These are phyloP conservation scores for Podospora comata DNA, from an alignment of 495 filamentous ascomycete genomes.

Conservation along the genomic window DNA sequence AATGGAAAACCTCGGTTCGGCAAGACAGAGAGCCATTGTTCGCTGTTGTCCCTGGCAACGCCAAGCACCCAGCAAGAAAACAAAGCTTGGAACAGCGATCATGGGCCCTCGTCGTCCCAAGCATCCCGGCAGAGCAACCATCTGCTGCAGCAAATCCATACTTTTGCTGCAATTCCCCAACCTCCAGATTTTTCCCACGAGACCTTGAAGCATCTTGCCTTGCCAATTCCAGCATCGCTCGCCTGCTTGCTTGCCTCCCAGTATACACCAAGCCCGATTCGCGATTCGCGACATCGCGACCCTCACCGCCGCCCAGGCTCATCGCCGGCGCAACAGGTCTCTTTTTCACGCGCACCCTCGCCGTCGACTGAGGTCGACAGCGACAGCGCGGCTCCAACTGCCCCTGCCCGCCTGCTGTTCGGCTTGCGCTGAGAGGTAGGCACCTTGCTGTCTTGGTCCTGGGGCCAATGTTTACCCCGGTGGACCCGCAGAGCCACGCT, in stretches of 20 bases:
- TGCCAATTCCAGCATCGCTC: neutral
- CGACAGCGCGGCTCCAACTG: conserved; percentile 32
- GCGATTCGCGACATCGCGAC: conserved; percentile 6
- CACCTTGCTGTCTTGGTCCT: conserved; percentile 10
- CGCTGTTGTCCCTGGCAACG: conserved; percentile 21
- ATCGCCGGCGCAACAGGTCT: neutral
- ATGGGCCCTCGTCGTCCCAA: conserved; percentile 10
- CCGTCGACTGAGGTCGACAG: conserved; percentile 41
- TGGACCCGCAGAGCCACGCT: neutral
- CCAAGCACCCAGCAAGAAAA: conserved; percentile 21
- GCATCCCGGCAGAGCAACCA: conserved; percentile 16
- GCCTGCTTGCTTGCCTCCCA: no score
- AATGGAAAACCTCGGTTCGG: conserved; percentile 1
- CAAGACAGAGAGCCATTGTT: neutral
- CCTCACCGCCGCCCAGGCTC: neutral
- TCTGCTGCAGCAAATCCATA: conserved; percentile 3
- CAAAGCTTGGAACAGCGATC: conserved; percentile 21
- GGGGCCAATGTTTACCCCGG: neutral
- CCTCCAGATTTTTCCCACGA: neutral
- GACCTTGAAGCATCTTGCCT: conserved; percentile 2
- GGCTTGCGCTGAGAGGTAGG: conserved; percentile 76
- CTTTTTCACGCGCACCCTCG: conserved; percentile 16
- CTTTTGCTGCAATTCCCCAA: conserved; percentile 12
- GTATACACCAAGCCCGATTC: neutral
- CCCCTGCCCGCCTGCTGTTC: conserved; percentile 54